Percentiles rank a stretch among this genome's conserved stretches.
These are phyloP conservation scores for Sporothrix globosa DNA, from an alignment of 2,329 filamentous ascomycete genomes.

Conservation along the genomic window DNA sequence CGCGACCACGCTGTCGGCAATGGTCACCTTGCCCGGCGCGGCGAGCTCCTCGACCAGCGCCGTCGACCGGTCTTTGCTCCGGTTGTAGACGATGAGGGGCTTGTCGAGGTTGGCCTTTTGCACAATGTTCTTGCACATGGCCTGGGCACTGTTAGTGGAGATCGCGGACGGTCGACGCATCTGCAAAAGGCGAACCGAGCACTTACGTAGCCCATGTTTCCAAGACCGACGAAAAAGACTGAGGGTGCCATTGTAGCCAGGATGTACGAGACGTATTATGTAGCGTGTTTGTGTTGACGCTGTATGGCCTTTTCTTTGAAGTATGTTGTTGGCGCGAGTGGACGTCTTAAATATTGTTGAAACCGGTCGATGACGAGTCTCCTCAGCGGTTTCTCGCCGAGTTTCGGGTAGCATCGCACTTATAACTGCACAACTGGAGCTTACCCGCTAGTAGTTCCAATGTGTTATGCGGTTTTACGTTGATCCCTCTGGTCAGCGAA, in stretches of 20 bases:
- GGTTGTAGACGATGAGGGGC: constrained; percentile 80
- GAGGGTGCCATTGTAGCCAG: constrained; percentile 54
- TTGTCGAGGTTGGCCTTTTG: constrained; percentile 72
- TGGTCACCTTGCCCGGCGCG: constrained; percentile 62
- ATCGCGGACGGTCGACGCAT: not conserved
- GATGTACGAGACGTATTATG: constrained; percentile 31
- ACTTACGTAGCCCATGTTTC: constrained; percentile 79
- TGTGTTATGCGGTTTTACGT: not conserved
- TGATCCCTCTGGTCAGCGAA: not conserved
- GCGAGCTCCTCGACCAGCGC: constrained; percentile 65
- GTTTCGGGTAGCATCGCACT: not conserved
- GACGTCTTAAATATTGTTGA: not conserved
- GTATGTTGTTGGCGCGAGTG: not conserved
- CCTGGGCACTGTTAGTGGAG: constrained; percentile 46
- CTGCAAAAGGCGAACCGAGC: not conserved
- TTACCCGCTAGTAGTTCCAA: not conserved
- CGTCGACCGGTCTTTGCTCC: constrained; percentile 67
- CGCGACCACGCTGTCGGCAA: constrained; percentile 65
- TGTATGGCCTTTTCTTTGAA: not conserved
- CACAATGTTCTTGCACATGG: constrained; percentile 82
- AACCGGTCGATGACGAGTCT: not conserved
- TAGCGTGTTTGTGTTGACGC: not conserved
- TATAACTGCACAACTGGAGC: constrained; percentile 4
- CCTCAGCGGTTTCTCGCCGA: not conserved
- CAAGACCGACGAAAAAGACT: constrained; percentile 79